phyloP scores from a whole-genome alignment of 345 rosid species.

The Brassica nigra region DNA sequence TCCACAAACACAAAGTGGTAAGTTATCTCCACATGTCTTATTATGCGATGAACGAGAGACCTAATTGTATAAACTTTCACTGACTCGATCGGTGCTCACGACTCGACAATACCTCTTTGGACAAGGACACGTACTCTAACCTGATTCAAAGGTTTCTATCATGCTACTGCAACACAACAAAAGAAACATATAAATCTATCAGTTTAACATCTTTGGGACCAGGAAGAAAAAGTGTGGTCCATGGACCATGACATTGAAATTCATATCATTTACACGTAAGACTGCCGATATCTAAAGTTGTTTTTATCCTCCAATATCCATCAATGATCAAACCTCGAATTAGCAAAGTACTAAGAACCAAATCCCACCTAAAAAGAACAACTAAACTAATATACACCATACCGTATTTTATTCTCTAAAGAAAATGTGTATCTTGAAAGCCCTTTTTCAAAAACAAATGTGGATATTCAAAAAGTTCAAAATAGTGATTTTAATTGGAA shows the following conservation, averaged over 20 bases:
- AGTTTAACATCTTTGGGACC: constrained; percentile 39
- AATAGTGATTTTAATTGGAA: neutral
- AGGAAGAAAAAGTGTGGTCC: constrained; percentile 38
- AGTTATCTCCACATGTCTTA: constrained; percentile 36
- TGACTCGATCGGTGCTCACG: constrained; percentile 31
- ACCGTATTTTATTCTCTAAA: neutral
- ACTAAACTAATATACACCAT: constrained; percentile 28
- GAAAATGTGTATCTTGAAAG: neutral
- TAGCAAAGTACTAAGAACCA: constrained; percentile 41
- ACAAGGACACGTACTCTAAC: constrained; percentile 34
- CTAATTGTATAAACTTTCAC: constrained; percentile 26
- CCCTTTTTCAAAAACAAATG: no score
- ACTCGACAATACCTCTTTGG: constrained; percentile 34
- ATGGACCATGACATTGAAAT: constrained; percentile 39
- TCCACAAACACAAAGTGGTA: constrained; percentile 34
- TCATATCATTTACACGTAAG: constrained; percentile 43
- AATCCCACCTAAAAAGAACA: constrained; percentile 31
- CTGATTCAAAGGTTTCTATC: constrained; percentile 41
- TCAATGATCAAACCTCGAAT: constrained; percentile 38
- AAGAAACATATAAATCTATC: constrained; percentile 38
- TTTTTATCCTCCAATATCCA: constrained; percentile 19
- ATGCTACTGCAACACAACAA: constrained; percentile 33
- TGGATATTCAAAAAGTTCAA: neutral
- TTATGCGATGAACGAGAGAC: constrained; percentile 23
- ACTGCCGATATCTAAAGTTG: constrained; percentile 17